These are phyloP conservation scores for Penicillium janthinellum DNA, from an alignment of 2,329 filamentous ascomycete species.

Conservation along the genomic window DNA sequence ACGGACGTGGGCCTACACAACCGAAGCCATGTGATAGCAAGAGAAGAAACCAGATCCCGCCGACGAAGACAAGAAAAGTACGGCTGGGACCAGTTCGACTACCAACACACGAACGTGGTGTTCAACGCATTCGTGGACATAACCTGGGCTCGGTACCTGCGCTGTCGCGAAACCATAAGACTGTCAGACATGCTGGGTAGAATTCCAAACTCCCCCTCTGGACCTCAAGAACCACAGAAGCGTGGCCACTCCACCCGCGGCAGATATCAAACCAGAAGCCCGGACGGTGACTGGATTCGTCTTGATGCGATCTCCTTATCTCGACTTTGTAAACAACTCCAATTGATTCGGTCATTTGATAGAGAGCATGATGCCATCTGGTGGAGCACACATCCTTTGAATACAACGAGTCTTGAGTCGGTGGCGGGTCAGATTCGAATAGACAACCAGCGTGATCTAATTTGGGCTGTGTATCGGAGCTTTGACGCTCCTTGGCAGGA, in stretches of 20 bases:
- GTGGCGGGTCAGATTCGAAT: background rate
- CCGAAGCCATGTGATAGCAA: background rate
- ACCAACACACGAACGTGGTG: background rate
- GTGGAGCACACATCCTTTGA: background rate
- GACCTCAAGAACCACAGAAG: background rate
- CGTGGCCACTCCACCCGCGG: background rate
- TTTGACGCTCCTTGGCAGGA: slow-evolving; percentile 1
- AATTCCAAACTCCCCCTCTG: background rate
- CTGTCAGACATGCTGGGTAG: background rate
- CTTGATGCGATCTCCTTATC: background rate
- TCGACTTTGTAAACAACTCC: background rate
- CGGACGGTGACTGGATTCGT: background rate
- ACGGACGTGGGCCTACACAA: background rate
- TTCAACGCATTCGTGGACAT: slow-evolving; percentile 1
- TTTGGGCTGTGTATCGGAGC: background rate
- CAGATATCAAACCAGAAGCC: background rate
- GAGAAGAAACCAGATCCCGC: background rate
- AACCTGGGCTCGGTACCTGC: background rate
- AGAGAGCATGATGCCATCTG: background rate
- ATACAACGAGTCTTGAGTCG: background rate
- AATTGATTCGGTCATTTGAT: background rate
- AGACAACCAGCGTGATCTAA: background rate
- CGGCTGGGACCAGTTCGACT: background rate
- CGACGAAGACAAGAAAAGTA: background rate
- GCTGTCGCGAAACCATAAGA: background rate